Conservation (phyloP, 202 grass and related monocot species). For the Brachypodium distachyon region DNA sequence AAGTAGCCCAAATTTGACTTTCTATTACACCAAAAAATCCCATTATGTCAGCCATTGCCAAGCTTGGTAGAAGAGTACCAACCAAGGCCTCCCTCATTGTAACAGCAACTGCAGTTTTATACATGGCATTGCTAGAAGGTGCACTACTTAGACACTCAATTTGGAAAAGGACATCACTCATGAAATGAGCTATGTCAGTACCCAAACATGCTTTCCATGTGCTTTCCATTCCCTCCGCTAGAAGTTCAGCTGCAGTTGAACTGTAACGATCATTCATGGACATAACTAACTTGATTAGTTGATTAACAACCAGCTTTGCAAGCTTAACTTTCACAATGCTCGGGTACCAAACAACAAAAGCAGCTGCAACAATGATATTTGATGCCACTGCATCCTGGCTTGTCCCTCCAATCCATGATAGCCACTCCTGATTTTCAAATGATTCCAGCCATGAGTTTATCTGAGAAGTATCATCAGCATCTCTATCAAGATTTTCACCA, state of each 20-base stretch:
- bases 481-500: constrained; percentile 19
- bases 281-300: constrained; percentile 92
- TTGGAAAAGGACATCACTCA: constrained; percentile 89
- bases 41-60: constrained; percentile 79
- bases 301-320: constrained; percentile 67
- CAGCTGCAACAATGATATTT: constrained; percentile 92
- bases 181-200: constrained; percentile 63
- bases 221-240: constrained; percentile 91
- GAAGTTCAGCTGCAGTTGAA: constrained; percentile 86
- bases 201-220: constrained; percentile 85
- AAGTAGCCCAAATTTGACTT: constrained; percentile 91
- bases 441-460: constrained; percentile 81
- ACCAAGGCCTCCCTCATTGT: constrained; percentile 71
- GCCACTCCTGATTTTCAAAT: constrained; percentile 90
- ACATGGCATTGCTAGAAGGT: constrained; percentile 40
- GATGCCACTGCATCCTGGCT: constrained; percentile 81
- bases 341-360: constrained; percentile 97
- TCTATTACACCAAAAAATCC: constrained; percentile 85
- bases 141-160: constrained; percentile 78
- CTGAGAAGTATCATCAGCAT: constrained; percentile 32
- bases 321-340: constrained; percentile 79
- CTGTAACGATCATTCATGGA: constrained; percentile 91
- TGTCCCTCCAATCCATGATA: constrained; percentile 77
- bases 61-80: constrained; percentile 73
- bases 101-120: constrained; percentile 53